Evolutionary conservation across 305 asterid species (phyloP), one percentile per base, ranked within the genome.

Genomic region (Fraxinus ornus): DNA sequence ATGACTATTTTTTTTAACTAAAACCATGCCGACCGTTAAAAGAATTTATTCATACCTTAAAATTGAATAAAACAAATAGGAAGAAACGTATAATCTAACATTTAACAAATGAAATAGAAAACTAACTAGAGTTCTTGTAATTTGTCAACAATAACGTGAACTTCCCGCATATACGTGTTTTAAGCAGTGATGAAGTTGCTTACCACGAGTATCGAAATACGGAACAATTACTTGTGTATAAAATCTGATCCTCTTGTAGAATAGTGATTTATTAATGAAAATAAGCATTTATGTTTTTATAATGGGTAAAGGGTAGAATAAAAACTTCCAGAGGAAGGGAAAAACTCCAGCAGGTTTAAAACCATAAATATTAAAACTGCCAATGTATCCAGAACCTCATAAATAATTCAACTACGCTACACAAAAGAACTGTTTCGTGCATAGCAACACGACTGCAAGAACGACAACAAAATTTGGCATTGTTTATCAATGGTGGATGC

Each of bases 361-460:
- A 82, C 28, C 81, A 32, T 24, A n/a, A 39, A 13, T 15, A 3
- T 19, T 37, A 33, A 81, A 72, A 41, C 84, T 79, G 79, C 75
- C 22, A 81, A 2, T 19, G n/a, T 24, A 57, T 26, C 71, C 22
- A 15, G 8, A 77, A 68, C 26, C 71, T 66, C 41, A 30, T 44
- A 66, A 47, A 24, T 24, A 3, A 37, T 26, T 68, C 72, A 17
- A 62, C 55, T 17, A 79, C 47, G 74, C 83, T 60, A 19, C 57
- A 73, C 41, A 60, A 68, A 76, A 70, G 30, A 15, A 68, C n/a
- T 30, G 70, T 47, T 30, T 32, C 60, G 21, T 21, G 28, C 21
- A 21, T 66, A 78, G n/a, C 71, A 60, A 9, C 78, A 79, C 33
- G 2, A 81, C n/a, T 26, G 74, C 77, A 79, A 70, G 79, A 44